These are phyloP conservation scores for Fusarium beomiforme DNA, from an alignment of 2,329 filamentous ascomycete species.

Conservation along the genomic window DNA sequence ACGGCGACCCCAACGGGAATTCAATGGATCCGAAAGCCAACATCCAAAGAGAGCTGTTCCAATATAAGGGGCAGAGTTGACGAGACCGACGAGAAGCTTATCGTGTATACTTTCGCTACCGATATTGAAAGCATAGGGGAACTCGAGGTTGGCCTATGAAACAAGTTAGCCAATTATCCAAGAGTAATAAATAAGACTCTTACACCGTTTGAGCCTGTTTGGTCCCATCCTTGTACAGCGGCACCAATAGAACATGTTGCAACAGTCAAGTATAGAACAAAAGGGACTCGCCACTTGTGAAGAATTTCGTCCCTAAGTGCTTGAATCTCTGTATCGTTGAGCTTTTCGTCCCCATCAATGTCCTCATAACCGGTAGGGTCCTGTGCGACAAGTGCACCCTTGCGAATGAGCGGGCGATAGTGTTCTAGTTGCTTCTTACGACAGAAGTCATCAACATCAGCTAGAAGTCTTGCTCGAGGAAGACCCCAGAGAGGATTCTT, in stretches of 20 bases:
- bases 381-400: constrained; percentile 79
- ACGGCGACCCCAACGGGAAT: constrained; percentile 55
- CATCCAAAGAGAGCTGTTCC: constrained; percentile 63
- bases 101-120: constrained; percentile 48
- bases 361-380: constrained; percentile 71
- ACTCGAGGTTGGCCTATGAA: constrained; percentile 71
- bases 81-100: constrained; percentile 68
- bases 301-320: constrained; percentile 69
- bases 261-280: constrained; percentile 72
- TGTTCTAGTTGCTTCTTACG: constrained; percentile 66
- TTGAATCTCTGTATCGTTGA: constrained; percentile 68
- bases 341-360: constrained; percentile 64
- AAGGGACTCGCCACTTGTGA: constrained; percentile 75
- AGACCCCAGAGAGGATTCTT: constrained; percentile 63
- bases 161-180: too few relatives aligned
- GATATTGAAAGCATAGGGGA: constrained; percentile 63
- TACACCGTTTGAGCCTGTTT: constrained; percentile 72
- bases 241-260: constrained; percentile 74
- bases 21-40: constrained; percentile 74
- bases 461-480: constrained; percentile 60
- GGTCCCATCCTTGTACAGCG: constrained; percentile 76
- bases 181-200: too few relatives aligned
- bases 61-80: constrained; percentile 69
- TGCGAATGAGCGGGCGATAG: constrained; percentile 67
- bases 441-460: constrained; percentile 70